Base-by-base conservation (phyloP, 2,329 filamentous ascomycete genomes). In the Fusarium sublunatum region DNA sequence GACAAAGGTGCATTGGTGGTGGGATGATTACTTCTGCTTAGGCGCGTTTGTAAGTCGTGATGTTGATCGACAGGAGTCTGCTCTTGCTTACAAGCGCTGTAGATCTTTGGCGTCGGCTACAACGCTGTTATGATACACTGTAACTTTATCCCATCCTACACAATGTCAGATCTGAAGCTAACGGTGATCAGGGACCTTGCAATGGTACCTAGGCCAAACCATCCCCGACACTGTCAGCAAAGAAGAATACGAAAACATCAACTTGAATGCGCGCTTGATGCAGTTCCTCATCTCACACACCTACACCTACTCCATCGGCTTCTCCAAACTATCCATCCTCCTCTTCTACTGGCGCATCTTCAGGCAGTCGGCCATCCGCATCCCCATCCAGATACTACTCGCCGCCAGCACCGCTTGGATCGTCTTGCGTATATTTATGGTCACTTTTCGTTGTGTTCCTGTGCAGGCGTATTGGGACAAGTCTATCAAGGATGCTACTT, bases 381-480 rank as follows among this genome's bases (percentile, higher is more conserved):
- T 71, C 2, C 68, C 72, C 1, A 75, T 75, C 15, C 50, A 65
- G 7, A 35, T 71, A 2, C 55, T 75, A 35, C 56, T 73, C 1
- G 61, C n/a, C 2, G 45, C 64, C 4, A 69, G 65, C 2, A 28
- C 50, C 7, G 51, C 68, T 7, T 75, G 74, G 74, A 57, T 74
- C 11, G 61, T 70, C 6, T 52, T 75, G 2, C 59, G 72, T 3
- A 74, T 71, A 0, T 74, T 77, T 31, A 65, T 77, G 44, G 68
- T 70, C 1, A 71, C 73, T 4, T 77, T 77, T 22, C 73, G 73
- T 22, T 77, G 75, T 40, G 34, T 74, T 9, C 76, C 76, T 0
- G 64, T 77, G 2, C 70, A 73, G 5, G 69, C 67, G 2, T 76
- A 74, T 34, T 78, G 75, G 76, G 69, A 74, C 11, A 64, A 70